Evolutionary conservation across 208 protist genomes (phyloP), one percentile per base, ranked within the genome.

Genomic region (Porcisia hertigi): DNA sequence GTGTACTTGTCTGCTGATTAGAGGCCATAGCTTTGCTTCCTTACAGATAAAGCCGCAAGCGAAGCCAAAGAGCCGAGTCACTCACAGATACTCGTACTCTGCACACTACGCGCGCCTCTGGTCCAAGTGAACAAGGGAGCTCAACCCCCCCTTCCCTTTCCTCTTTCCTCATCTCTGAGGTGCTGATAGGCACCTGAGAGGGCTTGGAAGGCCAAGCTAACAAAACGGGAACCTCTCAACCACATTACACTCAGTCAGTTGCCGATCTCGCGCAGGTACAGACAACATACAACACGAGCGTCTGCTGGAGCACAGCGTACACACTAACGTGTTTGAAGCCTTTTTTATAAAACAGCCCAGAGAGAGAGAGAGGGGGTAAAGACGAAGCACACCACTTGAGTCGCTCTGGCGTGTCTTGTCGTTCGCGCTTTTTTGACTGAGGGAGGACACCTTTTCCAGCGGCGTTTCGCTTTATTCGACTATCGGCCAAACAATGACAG

Each of bases 401-500:
- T n/a, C 41, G 63, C 23, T 52, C 23, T 2, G 23, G 1, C 39
- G 14, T 34, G 60, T 16, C 5, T 43, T n/a, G 30, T 43, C 11
- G 11, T 18, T 11, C 14, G n/a, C 6, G 43, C 39, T 49, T 30
- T 30, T 49, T 67, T n/a, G 8, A 34, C 18, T 23, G 63, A 11
- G 16, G 41, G 39, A 7, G 2, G 9, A 2, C 20, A 47, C 18
- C 23, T 67, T 8, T 25, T 52, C 9, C 39, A 16, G 39, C 63
- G 8, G 18, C 7, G 36, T 12, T n/a, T 20, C 30, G 23, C 41
- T 52, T 9, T 16, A 34, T 67, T 49, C 63, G 18, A 52, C 63
- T 34, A 43, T 18, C 14, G 63, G 25, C 63, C 25, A 7, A 47
- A 12, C 63, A 6, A 67, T 88, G 84, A 89, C 83, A 9, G 88